Conservation (phyloP, 2,329 filamentous ascomycete species). For the Aureobasidium melanogenum region DNA sequence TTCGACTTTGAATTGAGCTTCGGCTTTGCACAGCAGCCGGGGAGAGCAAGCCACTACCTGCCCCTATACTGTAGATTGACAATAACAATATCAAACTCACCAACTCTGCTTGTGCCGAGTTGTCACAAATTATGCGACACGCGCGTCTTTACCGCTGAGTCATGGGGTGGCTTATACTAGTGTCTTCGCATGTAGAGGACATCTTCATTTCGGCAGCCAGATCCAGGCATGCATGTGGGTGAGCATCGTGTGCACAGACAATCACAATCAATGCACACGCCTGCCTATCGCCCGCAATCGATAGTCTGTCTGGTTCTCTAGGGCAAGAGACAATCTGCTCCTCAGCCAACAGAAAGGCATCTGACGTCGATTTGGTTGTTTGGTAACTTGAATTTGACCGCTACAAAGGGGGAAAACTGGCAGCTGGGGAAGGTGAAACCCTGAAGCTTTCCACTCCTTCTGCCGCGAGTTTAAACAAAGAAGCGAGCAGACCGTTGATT, state of each 20-base stretch:
- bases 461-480: background rate
- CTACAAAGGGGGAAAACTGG: background rate
- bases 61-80: background rate
- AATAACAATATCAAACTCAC: background rate
- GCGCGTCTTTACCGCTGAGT: background rate
- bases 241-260: constrained; percentile 7
- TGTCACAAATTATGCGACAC: background rate
- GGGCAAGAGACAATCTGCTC: background rate
- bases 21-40: background rate
- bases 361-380: background rate
- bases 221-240: constrained; percentile 2
- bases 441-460: background rate
- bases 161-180: constrained; percentile 6
- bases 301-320: background rate
- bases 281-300: background rate
- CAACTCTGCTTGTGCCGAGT: background rate
- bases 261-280: constrained; percentile 9
- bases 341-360: background rate
- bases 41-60: background rate
- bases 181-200: constrained; percentile 2
- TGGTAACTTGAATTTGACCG: constrained; percentile 9
- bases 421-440: background rate
- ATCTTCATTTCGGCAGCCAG: constrained; percentile 9
- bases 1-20: background rate
- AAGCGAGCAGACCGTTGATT: background rate